These are phyloP conservation scores for Xylaria bambusicola DNA, from an alignment of 495 filamentous ascomycete genomes.

Conservation along the genomic window DNA sequence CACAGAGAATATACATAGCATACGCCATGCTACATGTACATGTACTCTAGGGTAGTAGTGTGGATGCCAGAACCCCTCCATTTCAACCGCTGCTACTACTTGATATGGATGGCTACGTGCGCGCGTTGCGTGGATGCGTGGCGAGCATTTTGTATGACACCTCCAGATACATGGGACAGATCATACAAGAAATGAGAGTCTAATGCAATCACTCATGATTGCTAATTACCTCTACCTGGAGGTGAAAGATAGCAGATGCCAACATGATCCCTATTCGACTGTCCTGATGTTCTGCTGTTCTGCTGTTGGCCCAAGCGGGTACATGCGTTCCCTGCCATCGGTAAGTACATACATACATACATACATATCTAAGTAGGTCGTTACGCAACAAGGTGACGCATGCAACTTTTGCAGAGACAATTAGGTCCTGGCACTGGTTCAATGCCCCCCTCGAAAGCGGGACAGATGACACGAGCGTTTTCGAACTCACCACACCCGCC, in stretches of 20 bases:
- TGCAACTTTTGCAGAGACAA: not conserved
- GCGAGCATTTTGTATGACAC: too few relatives aligned
- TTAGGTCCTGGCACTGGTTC: too few relatives aligned
- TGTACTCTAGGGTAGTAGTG: not conserved
- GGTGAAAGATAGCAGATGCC: not conserved
- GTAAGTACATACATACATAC: too few relatives aligned
- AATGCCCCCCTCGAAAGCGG: too few relatives aligned
- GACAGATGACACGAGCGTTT: too few relatives aligned
- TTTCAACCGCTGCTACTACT: not conserved
- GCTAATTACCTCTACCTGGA: not conserved
- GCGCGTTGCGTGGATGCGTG: not conserved
- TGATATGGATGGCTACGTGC: not conserved
- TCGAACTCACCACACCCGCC: too few relatives aligned
- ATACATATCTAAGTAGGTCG: too few relatives aligned
- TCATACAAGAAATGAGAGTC: too few relatives aligned
- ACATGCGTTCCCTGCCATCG: not conserved
- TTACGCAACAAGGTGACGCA: too few relatives aligned
- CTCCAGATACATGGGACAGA: not conserved
- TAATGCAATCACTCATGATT: not conserved
- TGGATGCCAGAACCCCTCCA: constrained; percentile 3
- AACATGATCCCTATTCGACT: not conserved
- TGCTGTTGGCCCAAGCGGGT: not conserved
- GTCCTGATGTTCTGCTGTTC: not conserved
- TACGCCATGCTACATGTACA: too few relatives aligned
- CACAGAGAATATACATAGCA: too few relatives aligned